A percentile compares a stretch with the other conserved stretches of the same genome.
Conservation (phyloP, 2,329 filamentous ascomycete genomes). For the Fusarium poae region DNA sequence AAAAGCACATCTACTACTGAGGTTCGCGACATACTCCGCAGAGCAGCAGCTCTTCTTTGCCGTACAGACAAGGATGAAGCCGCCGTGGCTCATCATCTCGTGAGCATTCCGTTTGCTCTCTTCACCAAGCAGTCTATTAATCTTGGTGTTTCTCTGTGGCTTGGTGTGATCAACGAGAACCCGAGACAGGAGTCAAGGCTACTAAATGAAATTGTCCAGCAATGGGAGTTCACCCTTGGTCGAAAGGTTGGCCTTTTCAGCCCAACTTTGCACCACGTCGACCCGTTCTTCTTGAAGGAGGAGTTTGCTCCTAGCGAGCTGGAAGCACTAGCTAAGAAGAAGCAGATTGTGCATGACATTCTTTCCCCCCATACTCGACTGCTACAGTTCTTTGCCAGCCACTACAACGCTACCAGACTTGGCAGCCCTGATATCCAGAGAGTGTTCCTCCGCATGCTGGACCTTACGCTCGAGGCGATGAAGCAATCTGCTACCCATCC, state of each 20-base stretch:
- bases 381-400: constrained; percentile 90
- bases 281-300: constrained; percentile 91
- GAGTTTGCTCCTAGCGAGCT: constrained; percentile 95
- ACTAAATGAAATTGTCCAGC: constrained; percentile 85
- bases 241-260: constrained; percentile 86
- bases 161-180: constrained; percentile 97
- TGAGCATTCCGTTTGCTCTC: constrained; percentile 90
- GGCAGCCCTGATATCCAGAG: constrained; percentile 84
- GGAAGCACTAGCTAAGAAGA: constrained; percentile 77
- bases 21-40: constrained; percentile 83
- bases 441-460: constrained; percentile 84
- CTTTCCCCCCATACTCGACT: constrained; percentile 88
- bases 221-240: constrained; percentile 89
- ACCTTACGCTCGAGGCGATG: constrained; percentile 81
- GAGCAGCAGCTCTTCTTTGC: constrained; percentile 88
- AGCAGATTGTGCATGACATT: constrained; percentile 83
- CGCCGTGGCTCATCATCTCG: constrained; percentile 85
- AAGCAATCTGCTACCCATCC: constrained; percentile 81
- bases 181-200: constrained; percentile 88
- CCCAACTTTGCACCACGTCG: constrained; percentile 75
- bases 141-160: constrained; percentile 93
- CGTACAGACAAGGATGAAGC: constrained; percentile 80
- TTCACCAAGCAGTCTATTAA: constrained; percentile 98
- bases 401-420: constrained; percentile 93
- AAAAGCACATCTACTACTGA: constrained; percentile 79